Evolutionary conservation across 371 early-diverging fungal species (phyloP).

Genomic region (Nematocida displodere): DNA sequence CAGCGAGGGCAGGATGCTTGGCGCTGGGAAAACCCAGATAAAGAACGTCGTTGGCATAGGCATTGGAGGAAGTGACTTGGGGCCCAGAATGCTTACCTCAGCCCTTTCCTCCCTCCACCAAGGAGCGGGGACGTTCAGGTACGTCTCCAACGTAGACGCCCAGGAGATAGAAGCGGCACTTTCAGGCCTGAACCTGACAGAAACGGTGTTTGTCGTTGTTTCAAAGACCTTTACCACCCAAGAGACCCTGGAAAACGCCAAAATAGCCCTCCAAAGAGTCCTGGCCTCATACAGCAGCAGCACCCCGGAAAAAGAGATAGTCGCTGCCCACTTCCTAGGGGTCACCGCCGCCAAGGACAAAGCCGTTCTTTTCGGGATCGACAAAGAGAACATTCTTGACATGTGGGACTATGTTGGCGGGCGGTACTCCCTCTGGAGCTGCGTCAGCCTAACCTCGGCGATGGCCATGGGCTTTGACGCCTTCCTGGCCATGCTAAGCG

Average conservation of each 20-base stretch:
- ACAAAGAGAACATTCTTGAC: conserved; percentile 82
- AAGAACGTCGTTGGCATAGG: conserved; percentile 94
- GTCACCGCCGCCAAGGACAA: conserved; percentile 86
- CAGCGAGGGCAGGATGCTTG: conserved; percentile 79
- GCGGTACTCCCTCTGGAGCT: conserved; percentile 96
- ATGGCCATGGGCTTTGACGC: conserved; percentile 86
- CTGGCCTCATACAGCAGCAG: not conserved
- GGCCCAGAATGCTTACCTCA: conserved; percentile 94
- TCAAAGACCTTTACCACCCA: conserved; percentile 96
- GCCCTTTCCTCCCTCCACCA: conserved; percentile 68
- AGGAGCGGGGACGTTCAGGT: conserved; percentile 68
- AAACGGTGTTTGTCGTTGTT: conserved; percentile 87
- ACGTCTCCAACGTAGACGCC: conserved; percentile 94
- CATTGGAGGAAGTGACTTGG: conserved; percentile 98
- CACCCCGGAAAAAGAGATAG: conserved; percentile 41
- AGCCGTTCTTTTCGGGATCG: conserved; percentile 81
- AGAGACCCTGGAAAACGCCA: conserved; percentile 93
- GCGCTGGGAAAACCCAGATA: conserved; percentile 82
- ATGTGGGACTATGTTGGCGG: conserved; percentile 99
- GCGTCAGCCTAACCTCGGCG: conserved; percentile 88
- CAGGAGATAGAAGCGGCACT: conserved; percentile 83
- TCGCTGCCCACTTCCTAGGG: conserved; percentile 86
- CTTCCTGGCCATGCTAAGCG: conserved; percentile 79
- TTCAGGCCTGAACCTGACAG: conserved; percentile 76
- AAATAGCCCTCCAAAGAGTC: conserved; percentile 70